These are phyloP conservation scores for Pyronema domesticum DNA, from an alignment of 495 filamentous ascomycete genomes.

Conservation along the genomic window DNA sequence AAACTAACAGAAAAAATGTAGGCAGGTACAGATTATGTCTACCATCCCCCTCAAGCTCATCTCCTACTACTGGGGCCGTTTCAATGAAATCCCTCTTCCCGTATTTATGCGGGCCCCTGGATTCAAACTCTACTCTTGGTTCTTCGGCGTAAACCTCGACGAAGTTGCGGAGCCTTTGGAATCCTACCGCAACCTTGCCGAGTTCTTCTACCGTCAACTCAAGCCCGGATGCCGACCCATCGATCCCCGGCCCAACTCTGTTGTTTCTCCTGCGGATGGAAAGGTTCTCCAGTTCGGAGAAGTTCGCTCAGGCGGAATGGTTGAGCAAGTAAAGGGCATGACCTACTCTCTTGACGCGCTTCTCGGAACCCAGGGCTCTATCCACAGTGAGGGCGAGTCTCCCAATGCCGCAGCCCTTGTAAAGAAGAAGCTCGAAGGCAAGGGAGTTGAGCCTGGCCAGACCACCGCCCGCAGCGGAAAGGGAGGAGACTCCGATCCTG, in stretches of 20 bases:
- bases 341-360: slow-evolving; percentile 91
- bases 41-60: slow-evolving; percentile 87
- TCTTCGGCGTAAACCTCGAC: slow-evolving; percentile 77
- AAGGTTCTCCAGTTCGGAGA: slow-evolving; percentile 78
- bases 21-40: slow-evolving; percentile 92
- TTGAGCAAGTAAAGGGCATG: slow-evolving; percentile 98
- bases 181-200: slow-evolving; percentile 75
- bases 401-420: slow-evolving; percentile 5
- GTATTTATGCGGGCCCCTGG: slow-evolving; percentile 80
- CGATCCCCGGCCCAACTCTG: slow-evolving; percentile 56
- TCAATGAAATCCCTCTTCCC: slow-evolving; percentile 85
- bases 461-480: slow-evolving; percentile 6
- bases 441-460: slow-evolving; percentile 1
- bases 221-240: slow-evolving; percentile 82
- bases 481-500: slow-evolving; percentile 12
- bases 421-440: slow-evolving; percentile 5
- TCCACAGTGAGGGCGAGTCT: background rate
- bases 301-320: slow-evolving; percentile 67
- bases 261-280: slow-evolving; percentile 80
- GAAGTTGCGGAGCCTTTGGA: slow-evolving; percentile 84
- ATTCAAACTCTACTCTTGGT: slow-evolving; percentile 82
- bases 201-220: slow-evolving; percentile 91
- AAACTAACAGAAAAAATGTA: slow-evolving; percentile 17
- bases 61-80: slow-evolving; percentile 80
- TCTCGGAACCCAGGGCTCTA: slow-evolving; percentile 45